A percentile compares a stretch with the other conserved stretches of the same genome.
Evolutionary conservation across 352 stramenopile genomes (phyloP).

Genomic region (Phytophthora foliorum): DNA sequence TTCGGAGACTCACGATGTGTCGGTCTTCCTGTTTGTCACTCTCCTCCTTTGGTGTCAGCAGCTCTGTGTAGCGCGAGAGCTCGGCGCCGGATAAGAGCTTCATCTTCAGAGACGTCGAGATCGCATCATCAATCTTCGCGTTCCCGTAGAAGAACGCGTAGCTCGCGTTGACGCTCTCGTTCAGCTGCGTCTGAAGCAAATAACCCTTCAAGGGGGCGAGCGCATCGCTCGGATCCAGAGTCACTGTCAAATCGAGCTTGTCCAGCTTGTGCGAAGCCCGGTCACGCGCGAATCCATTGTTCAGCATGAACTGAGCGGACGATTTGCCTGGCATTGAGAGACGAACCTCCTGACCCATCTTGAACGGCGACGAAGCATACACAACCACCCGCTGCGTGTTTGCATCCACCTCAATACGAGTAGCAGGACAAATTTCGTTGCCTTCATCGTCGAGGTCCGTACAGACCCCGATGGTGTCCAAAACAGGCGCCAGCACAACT

Average conservation of each 20-base stretch:
- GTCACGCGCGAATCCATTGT: constrained; percentile 48
- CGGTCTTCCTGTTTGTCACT: constrained; percentile 3
- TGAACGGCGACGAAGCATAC: constrained; percentile 43
- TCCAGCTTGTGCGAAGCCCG: constrained; percentile 37
- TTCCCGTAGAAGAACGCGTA: constrained; percentile 45
- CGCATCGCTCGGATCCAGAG: constrained; percentile 46
- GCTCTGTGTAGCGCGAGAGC: constrained; percentile 39
- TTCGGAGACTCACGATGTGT: constrained; percentile 52
- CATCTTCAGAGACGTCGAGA: constrained; percentile 53
- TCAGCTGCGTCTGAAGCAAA: constrained; percentile 44
- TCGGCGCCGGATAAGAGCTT: constrained; percentile 53
- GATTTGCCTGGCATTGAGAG: constrained; percentile 45
- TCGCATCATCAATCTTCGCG: constrained; percentile 17
- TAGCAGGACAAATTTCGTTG: constrained; percentile 33
- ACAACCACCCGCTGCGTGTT: constrained; percentile 40
- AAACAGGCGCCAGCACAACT: constrained; percentile 49
- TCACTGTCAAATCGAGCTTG: constrained; percentile 57
- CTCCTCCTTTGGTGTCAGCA: constrained; percentile 26
- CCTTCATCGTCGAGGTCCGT: constrained; percentile 31
- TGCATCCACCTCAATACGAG: constrained; percentile 36
- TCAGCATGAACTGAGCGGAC: constrained; percentile 58
- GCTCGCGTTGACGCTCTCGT: constrained; percentile 53
- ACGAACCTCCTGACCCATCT: constrained; percentile 41
- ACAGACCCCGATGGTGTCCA: constrained; percentile 54
- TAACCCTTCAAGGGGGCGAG: constrained; percentile 52